Percentiles rank a stretch among this genome's conserved stretches.
Conservation (phyloP, 2,329 filamentous ascomycete genomes). For the Conoideocrella luteorostrata region DNA sequence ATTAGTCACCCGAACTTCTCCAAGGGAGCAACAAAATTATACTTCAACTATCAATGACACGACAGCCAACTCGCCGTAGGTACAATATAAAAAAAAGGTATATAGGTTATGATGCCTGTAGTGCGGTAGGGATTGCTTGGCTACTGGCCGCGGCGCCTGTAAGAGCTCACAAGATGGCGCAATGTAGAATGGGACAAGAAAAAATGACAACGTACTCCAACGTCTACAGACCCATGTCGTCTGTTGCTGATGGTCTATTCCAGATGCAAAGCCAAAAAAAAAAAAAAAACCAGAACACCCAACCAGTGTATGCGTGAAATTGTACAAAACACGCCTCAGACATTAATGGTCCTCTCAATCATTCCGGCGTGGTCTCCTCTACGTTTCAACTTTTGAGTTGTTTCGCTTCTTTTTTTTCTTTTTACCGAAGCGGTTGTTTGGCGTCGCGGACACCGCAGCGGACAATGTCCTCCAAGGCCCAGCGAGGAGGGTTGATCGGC, state of each 20-base stretch:
- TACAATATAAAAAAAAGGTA: background rate
- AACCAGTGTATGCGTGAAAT: conserved; percentile 6
- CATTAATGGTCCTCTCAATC: too few species aligned
- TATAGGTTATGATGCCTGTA: background rate
- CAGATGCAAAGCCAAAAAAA: conserved; percentile 11
- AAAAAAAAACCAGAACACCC: conserved; percentile 12
- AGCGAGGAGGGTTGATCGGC: conserved; percentile 70
- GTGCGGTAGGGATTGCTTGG: background rate
- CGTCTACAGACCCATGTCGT: conserved; percentile 2
- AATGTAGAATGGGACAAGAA: conserved; percentile 3
- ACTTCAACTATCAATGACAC: background rate
- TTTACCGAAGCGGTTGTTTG: conserved; percentile 62
- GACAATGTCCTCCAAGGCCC: conserved; percentile 79
- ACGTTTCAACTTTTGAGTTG: too few species aligned
- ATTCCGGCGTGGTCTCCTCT: too few species aligned
- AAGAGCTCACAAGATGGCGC: background rate
- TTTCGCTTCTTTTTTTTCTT: background rate
- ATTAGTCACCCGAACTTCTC: too few species aligned
- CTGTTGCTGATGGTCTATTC: conserved; percentile 9
- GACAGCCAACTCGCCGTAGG: background rate
- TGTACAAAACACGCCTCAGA: too few species aligned
- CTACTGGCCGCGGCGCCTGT: background rate
- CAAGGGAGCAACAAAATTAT: background rate
- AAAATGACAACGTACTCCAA: background rate
- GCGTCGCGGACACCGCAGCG: conserved; percentile 67